phyloP scores from a whole-genome alignment of 768 basidiomycete species.

The Exidia glandulosa region DNA sequence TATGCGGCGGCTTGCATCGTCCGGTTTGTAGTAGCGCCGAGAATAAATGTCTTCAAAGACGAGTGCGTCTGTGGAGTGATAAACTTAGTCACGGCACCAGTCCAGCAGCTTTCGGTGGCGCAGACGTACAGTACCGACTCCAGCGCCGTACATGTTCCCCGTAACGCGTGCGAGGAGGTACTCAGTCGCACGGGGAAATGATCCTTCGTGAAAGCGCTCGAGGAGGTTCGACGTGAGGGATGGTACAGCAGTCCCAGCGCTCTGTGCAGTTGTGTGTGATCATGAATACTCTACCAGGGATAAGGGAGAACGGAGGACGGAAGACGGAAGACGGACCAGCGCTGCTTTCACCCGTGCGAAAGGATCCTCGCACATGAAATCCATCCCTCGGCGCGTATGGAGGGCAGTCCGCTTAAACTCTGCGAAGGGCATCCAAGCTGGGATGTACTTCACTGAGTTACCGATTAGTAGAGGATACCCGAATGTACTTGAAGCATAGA shows the following conservation, averaged over 20 bases:
- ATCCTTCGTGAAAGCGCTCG: neutral
- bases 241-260: neutral
- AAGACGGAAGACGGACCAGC: neutral
- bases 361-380: neutral
- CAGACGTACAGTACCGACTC: neutral
- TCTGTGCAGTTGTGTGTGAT: neutral
- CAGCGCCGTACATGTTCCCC: neutral
- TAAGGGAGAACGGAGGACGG: too few species aligned
- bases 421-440: slow-evolving; percentile 8
- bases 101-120: too few species aligned
- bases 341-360: neutral
- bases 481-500: neutral
- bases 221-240: neutral
- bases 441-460: slow-evolving; percentile 5
- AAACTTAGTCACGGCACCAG: neutral
- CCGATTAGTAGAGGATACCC: neutral
- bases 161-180: neutral
- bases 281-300: neutral
- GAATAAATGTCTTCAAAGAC: neutral
- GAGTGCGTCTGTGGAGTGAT: neutral
- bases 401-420: slow-evolving; percentile 3
- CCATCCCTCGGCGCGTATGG: neutral
- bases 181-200: neutral
- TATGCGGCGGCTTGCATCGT: neutral
- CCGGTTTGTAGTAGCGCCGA: neutral